Evolutionary conservation across 345 rosid genomes (phyloP).

Genomic region (Aquilaria malaccensis): DNA sequence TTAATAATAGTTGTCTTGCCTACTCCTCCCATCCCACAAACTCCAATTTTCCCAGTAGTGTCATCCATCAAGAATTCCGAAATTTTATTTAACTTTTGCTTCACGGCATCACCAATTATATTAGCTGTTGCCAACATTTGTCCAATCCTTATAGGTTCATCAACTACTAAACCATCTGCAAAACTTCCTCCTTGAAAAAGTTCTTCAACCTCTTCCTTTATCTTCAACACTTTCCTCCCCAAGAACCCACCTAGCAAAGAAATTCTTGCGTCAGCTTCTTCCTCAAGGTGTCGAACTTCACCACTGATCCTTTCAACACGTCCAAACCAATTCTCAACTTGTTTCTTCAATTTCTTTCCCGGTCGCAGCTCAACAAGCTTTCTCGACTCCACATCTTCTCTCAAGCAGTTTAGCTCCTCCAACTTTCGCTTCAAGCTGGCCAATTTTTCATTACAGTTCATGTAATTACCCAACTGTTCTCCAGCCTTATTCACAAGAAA

Average conservation of each 20-base stretch:
- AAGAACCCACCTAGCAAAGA: background rate
- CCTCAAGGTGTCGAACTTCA: background rate
- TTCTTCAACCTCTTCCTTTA: constrained; percentile 1
- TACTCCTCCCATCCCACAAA: constrained; percentile 18
- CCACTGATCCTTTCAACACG: background rate
- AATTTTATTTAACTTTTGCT: background rate
- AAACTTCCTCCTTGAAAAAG: background rate
- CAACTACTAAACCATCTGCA: background rate
- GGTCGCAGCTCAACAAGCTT: background rate
- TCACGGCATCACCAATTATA: constrained; percentile 2
- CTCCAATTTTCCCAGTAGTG: constrained; percentile 8
- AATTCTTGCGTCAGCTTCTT: background rate
- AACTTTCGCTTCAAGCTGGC: background rate
- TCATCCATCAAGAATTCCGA: constrained; percentile 7
- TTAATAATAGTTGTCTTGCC: constrained; percentile 14
- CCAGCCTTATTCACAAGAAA: too few species aligned
- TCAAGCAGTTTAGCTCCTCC: constrained; percentile 5
- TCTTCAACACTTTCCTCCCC: background rate
- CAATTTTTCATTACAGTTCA: too few species aligned
- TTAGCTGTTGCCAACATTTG: background rate
- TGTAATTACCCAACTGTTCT: too few species aligned
- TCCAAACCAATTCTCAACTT: background rate
- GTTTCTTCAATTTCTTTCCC: too few species aligned
- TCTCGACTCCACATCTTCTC: constrained; percentile 3
- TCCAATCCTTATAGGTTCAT: background rate